Base-by-base conservation (phyloP, 768 basidiomycete species). In the Crassisporium funariophilum region DNA sequence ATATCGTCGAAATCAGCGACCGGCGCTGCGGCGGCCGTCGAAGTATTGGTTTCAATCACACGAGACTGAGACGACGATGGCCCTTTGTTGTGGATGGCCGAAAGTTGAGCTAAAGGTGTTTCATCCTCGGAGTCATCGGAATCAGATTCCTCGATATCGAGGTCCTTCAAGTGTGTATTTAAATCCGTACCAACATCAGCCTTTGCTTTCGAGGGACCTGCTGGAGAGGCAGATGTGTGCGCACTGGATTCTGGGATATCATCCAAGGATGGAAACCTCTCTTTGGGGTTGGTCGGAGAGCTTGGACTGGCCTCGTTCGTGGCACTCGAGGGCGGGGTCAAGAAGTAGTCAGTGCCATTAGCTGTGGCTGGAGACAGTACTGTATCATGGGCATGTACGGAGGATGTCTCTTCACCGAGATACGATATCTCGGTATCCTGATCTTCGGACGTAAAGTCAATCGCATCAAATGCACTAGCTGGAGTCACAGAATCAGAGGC, bases 121-220 rank as follows among this genome's bases (percentile, higher is more conserved):
- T 72, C 72, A 29, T 73, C 72, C 24, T 84, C 82, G 31, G 63
- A 67, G 20, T 75, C 74, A 41, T 79, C 76, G 27, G 74, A 78
- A 46, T 84, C 84, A 11, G 78, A 71, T 10, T 81, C 83, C 2
- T 78, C 65, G 8, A 73, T 65, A 15, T 83, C 83, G 46, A 88
- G 57, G 36, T 88, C 84, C 46, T 79, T 76, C 9, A 84, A 67
- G 35, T 71, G 62, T n/a, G 75, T 54, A 5, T 62, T 68, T 11
- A 88, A 62, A 48, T 86, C 81, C 0, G 82, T 83, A 44, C 74
- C 73, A 33, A 68, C 61, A 3, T n/a, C n/a, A n/a, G n/a, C n/a
- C n/a, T n/a, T n/a, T n/a, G n/a, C n/a, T n/a, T n/a, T n/a, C n/a
- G n/a, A n/a, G n/a, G n/a, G n/a, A n/a, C n/a, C n/a, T 56, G 53